phyloP scores from a whole-genome alignment of 441 rosid species.

The Brassica hybrid region DNA sequence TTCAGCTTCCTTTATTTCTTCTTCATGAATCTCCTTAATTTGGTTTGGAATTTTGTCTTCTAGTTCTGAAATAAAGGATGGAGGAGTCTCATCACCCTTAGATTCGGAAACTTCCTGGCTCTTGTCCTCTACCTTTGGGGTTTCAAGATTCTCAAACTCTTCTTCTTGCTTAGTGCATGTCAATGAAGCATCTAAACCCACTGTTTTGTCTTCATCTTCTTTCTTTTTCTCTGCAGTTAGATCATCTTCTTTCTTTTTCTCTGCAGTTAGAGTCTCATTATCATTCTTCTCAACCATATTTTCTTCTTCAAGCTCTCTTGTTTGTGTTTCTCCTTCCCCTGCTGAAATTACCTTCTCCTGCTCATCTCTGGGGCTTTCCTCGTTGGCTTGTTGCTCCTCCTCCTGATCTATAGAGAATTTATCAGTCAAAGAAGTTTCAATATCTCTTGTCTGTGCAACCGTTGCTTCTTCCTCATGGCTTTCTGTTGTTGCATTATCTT shows the following conservation, averaged over 20 bases:
- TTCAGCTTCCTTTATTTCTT: conserved; percentile 31
- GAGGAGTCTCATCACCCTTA: conserved; percentile 22
- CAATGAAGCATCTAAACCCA: conserved; percentile 9
- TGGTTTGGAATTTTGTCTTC: conserved; percentile 37
- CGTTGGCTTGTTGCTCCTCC: conserved; percentile 7
- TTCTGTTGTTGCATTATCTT: background rate
- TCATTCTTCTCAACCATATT: background rate
- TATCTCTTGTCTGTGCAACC: conserved; percentile 14
- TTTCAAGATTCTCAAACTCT: conserved; percentile 19
- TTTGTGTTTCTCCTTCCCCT: conserved; percentile 14
- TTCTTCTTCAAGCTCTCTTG: conserved; percentile 15
- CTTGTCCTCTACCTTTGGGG: conserved; percentile 31
- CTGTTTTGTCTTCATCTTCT: conserved; percentile 17
- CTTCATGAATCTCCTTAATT: conserved; percentile 41
- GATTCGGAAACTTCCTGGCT: conserved; percentile 35
- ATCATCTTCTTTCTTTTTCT: conserved; percentile 26
- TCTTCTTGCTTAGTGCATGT: conserved; percentile 21
- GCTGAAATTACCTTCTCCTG: background rate
- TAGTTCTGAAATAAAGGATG: conserved; percentile 35
- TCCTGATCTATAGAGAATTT: background rate
- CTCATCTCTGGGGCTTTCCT: conserved; percentile 9
- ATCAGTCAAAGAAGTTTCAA: conserved; percentile 18
- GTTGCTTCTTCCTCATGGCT: conserved; percentile 1
- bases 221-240: conserved; percentile 7
- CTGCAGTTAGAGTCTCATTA: conserved; percentile 7